These are phyloP conservation scores for Mycogone perniciosa DNA, from an alignment of 2,329 filamentous ascomycete species.

Conservation along the genomic window DNA sequence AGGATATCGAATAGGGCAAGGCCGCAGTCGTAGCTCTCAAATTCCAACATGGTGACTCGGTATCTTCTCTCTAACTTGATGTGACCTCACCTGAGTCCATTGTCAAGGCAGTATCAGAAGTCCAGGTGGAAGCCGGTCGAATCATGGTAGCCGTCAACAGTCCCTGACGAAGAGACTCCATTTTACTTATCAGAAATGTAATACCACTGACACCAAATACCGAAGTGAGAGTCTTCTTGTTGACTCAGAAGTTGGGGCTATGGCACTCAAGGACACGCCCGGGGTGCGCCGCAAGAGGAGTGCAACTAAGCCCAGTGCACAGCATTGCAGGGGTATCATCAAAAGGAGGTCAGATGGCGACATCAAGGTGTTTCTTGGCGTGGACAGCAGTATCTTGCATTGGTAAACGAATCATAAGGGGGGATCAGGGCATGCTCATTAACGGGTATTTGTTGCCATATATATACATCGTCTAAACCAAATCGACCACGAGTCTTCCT, in stretches of 20 bases:
- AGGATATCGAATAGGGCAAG: constrained; percentile 31
- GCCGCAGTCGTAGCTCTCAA: constrained; percentile 44
- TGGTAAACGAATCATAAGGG: not conserved
- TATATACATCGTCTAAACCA: constrained; percentile 10
- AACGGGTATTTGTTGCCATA: not conserved
- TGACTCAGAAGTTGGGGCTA: constrained; percentile 29
- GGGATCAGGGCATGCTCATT: not conserved
- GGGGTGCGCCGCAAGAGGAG: constrained; percentile 11
- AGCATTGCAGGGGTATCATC: constrained; percentile 11
- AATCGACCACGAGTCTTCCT: constrained; percentile 57
- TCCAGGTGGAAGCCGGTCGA: constrained; percentile 29
- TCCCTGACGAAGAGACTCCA: constrained; percentile 22
- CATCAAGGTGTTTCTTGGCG: constrained; percentile 12
- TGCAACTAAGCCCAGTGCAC: constrained; percentile 3
- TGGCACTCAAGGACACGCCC: constrained; percentile 23
- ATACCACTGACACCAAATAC: constrained; percentile 16
- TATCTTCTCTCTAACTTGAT: constrained; percentile 27
- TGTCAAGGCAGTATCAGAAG: constrained; percentile 7
- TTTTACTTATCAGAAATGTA: not conserved
- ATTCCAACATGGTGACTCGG: constrained; percentile 54
- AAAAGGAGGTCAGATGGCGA: constrained; percentile 12
- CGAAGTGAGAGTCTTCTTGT: constrained; percentile 29
- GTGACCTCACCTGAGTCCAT: constrained; percentile 20
- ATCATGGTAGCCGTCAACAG: constrained; percentile 27
- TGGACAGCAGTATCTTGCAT: not conserved